These are phyloP conservation scores for Posidonia australis DNA, from an alignment of 106 monocot genomes.

Conservation along the genomic window DNA sequence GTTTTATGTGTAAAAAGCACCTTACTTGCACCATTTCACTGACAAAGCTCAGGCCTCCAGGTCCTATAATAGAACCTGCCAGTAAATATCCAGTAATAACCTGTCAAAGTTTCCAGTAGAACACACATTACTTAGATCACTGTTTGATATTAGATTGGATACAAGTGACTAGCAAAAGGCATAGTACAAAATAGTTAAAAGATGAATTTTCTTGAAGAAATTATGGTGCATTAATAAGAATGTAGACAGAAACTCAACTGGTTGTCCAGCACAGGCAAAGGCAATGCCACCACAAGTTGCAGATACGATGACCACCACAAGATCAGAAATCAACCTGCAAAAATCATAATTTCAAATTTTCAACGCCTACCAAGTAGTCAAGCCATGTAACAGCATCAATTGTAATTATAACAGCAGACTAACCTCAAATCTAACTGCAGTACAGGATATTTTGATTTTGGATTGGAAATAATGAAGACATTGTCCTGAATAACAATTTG, in stretches of 20 bases:
- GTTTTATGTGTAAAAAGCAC: conserved; percentile 26
- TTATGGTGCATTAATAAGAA: neutral
- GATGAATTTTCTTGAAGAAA: neutral
- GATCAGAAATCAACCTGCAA: conserved; percentile 93
- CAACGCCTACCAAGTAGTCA: neutral
- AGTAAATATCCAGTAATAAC: conserved; percentile 92
- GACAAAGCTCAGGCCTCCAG: conserved; percentile 83
- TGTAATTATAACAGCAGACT: neutral
- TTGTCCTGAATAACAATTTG: conserved; percentile 47
- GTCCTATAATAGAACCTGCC: conserved; percentile 85
- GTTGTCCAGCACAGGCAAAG: conserved; percentile 89
- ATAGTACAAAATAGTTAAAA: neutral
- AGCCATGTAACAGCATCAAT: neutral
- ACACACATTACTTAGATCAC: neutral
- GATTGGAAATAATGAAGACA: conserved; percentile 95
- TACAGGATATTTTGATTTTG: conserved; percentile 89
- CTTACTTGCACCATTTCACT: conserved; percentile 99
- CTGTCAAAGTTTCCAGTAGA: conserved; percentile 19
- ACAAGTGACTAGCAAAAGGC: neutral
- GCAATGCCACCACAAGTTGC: conserved; percentile 53
- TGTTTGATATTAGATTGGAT: neutral
- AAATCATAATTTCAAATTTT: conserved; percentile 3
- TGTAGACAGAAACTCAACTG: conserved; percentile 29
- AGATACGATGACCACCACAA: conserved; percentile 40
- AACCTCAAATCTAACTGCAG: conserved; percentile 86